Evolutionary conservation across 371 early-diverging fungal species (phyloP).

Genomic region (Vairimorpha ceranae): DNA sequence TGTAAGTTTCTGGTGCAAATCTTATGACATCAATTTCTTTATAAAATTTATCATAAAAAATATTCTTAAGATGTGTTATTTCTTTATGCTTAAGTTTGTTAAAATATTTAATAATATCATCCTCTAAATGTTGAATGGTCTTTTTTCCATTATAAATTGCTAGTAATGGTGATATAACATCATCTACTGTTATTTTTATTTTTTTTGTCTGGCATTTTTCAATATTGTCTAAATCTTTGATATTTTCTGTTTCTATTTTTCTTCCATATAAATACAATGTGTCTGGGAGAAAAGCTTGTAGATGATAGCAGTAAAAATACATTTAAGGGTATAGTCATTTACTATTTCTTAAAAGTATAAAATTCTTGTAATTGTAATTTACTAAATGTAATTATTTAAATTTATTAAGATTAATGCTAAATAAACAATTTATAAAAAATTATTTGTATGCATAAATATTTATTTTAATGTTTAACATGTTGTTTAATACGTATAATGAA

Average conservation of each 20-base stretch:
- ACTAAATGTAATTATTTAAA: no score
- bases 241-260: background rate
- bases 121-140: background rate
- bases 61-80: constrained; percentile 33
- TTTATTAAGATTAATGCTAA: no score
- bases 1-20: constrained; percentile 10
- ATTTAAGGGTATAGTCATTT: no score
- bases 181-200: background rate
- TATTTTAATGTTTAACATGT: no score
- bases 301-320: background rate
- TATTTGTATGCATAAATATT: no score
- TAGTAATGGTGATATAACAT: background rate
- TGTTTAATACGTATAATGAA: no score
- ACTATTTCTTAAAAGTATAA: no score
- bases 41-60: constrained; percentile 40
- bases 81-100: background rate
- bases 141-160: background rate
- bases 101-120: background rate
- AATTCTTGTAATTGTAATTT: no score
- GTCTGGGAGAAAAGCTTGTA: background rate
- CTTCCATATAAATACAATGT: background rate
- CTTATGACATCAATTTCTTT: constrained; percentile 27
- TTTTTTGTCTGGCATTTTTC: background rate
- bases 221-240: background rate
- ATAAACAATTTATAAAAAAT: no score